phyloP scores from a whole-genome alignment of 208 protist genomes.

The Trypanosoma scelopori region DNA sequence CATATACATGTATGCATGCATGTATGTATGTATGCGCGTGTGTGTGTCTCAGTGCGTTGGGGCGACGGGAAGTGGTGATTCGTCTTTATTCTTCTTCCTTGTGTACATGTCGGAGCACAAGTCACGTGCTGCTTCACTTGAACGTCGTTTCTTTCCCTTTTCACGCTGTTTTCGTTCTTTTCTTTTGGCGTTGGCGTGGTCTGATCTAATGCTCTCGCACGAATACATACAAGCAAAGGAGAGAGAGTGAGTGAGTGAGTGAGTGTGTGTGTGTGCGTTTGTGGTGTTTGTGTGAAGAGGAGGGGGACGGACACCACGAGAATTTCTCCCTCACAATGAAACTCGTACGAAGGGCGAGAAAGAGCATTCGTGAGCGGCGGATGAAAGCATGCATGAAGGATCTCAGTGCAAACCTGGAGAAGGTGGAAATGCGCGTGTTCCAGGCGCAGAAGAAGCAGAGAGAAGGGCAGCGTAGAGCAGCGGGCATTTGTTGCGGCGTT shows the following conservation, averaged over 20 bases:
- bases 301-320: background rate
- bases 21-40: background rate
- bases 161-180: slow-evolving; percentile 13
- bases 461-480: slow-evolving; percentile 32
- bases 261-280: too few relatives aligned
- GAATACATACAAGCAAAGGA: too few relatives aligned
- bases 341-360: slow-evolving; percentile 79
- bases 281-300: too few relatives aligned
- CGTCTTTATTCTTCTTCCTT: too few relatives aligned
- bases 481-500: slow-evolving; percentile 36
- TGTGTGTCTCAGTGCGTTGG: background rate
- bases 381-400: slow-evolving; percentile 90
- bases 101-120: too few relatives aligned
- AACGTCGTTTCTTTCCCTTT: background rate
- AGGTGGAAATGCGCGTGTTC: slow-evolving; percentile 84
- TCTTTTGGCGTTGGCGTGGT: too few relatives aligned
- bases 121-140: too few relatives aligned
- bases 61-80: background rate
- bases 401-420: slow-evolving; percentile 72
- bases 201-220: too few relatives aligned
- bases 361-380: slow-evolving; percentile 84
- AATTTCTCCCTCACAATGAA: slow-evolving; percentile 48
- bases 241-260: too few relatives aligned
- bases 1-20: slow-evolving; percentile 4
- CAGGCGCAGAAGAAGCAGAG: slow-evolving; percentile 51